These are phyloP conservation scores for Teunomyces cretensis DNA, from an alignment of 805 yeast genomes.

Conservation along the genomic window DNA sequence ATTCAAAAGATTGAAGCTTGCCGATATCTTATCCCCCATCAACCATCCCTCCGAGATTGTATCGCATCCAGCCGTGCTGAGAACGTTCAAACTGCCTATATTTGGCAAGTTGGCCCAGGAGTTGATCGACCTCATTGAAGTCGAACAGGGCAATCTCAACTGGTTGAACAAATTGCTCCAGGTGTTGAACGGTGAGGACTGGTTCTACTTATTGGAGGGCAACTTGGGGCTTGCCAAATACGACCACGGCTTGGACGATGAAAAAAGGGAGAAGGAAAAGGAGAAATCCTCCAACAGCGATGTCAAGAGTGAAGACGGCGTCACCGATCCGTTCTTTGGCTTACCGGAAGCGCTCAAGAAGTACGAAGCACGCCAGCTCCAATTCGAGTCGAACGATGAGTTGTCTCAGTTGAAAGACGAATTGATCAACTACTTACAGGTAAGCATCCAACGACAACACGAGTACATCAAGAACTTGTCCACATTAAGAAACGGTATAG, in stretches of 20 bases:
- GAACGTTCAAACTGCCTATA: slow-evolving; percentile 58
- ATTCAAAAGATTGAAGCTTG: slow-evolving; percentile 27
- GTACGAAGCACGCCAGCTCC: slow-evolving; percentile 28
- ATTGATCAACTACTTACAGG: slow-evolving; percentile 42
- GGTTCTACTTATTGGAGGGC: slow-evolving; percentile 61
- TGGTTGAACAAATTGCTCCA: slow-evolving; percentile 70
- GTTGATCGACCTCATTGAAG: slow-evolving; percentile 73
- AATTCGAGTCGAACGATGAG: slow-evolving; percentile 24
- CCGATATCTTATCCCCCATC: slow-evolving; percentile 70
- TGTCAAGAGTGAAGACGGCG: slow-evolving; percentile 54
- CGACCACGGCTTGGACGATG: slow-evolving; percentile 56
- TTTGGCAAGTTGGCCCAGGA: slow-evolving; percentile 61
- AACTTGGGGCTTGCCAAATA: slow-evolving; percentile 66
- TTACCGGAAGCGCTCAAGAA: slow-evolving; percentile 48
- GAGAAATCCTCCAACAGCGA: slow-evolving; percentile 20
- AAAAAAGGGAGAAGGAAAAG: slow-evolving; percentile 5
- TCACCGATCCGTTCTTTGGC: slow-evolving; percentile 49
- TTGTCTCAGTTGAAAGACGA: slow-evolving; percentile 61
- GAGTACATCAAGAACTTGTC: slow-evolving; percentile 81
- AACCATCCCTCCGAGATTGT: slow-evolving; percentile 78
- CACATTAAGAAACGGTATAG: slow-evolving; percentile 71
- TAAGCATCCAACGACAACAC: slow-evolving; percentile 53
- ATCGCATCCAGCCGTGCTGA: slow-evolving; percentile 64
- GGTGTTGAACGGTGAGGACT: slow-evolving; percentile 85
- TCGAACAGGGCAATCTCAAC: slow-evolving; percentile 77